These are phyloP conservation scores for Aspergillus pseudoterreus DNA, from an alignment of 2,329 filamentous ascomycete species.

Conservation along the genomic window DNA sequence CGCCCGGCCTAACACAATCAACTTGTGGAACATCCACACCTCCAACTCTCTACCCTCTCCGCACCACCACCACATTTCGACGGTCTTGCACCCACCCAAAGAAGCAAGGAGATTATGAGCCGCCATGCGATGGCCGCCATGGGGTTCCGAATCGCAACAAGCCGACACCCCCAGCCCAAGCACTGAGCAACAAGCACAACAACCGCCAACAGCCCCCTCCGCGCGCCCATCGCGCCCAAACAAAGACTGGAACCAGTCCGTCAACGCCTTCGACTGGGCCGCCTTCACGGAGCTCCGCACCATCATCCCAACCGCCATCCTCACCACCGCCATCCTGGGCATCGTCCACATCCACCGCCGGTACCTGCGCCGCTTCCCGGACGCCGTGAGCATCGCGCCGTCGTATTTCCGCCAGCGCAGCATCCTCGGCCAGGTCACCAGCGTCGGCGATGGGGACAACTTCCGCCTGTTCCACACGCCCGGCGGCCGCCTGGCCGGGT, in stretches of 20 bases:
- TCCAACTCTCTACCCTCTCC: not conserved
- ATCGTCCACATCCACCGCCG: slow-evolving; percentile 33
- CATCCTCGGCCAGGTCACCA: slow-evolving; percentile 81
- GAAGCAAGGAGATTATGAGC: slow-evolving; percentile 23
- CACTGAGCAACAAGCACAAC: slow-evolving; percentile 11
- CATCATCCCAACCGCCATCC: slow-evolving; percentile 34
- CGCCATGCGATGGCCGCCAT: slow-evolving; percentile 50
- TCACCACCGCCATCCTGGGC: slow-evolving; percentile 37
- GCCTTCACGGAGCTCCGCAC: slow-evolving; percentile 36
- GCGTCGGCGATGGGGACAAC: slow-evolving; percentile 93
- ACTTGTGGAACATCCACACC: not conserved
- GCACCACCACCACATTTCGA: not conserved
- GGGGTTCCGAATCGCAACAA: slow-evolving; percentile 37
- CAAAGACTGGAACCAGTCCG: slow-evolving; percentile 39
- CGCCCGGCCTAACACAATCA: not conserved
- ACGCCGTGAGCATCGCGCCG: slow-evolving; percentile 69
- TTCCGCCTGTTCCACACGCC: slow-evolving; percentile 94
- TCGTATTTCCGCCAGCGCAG: slow-evolving; percentile 70
- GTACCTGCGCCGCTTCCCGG: slow-evolving; percentile 81
- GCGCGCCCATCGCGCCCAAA: slow-evolving; percentile 6
- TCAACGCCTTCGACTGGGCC: slow-evolving; percentile 41
- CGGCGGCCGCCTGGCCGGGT: slow-evolving; percentile 79
- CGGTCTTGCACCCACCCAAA: not conserved
- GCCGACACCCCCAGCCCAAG: slow-evolving; percentile 16
- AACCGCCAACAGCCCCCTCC: slow-evolving; percentile 4